Evolutionary conservation across 2,329 filamentous ascomycete species (phyloP), one percentile per base, ranked within the genome.

Genomic region (Stagonosporopsis chrysanthemi): DNA sequence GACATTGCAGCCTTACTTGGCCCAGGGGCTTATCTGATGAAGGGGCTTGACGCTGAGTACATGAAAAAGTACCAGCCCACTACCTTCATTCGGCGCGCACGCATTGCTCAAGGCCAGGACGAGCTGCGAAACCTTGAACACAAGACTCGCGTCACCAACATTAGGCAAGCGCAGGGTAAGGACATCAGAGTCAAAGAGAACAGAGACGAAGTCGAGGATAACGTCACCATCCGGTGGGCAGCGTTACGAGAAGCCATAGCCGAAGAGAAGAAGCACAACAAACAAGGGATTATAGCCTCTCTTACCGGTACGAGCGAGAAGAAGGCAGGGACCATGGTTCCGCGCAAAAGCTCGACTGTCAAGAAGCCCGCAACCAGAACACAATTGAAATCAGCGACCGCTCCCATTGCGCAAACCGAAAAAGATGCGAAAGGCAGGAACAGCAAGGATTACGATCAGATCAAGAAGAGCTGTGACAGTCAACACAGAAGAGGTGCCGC

Each of bases 41-140:
- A 90, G 67, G 88, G 88, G 0, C 69, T 88, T 0, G 81, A 85
- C 29, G 88, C 88, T 63, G 84, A 90, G 68, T 73, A 81, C 1
- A 78, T 82, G 59, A 82, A 86, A 33, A 74, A 78, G 9, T 80
- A 80, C 52, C 82, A 83, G 59, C 85, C 86, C 0, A 78, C 81
- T 1, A 78, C 78, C 22, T 82, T 82, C 52, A 76, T 89, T 14
- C 81, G 86, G 0, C 80, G 81, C 23, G 85, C 84, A 1, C 81
- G 86, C 4, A 87, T 89, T 24, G 72, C 81, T 0, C 85, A 89
- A 66, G 86, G 85, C 1, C 81, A 69, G 23, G 52, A 66, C 7
- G 74, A 76, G 39, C 43, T 73, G 1, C 62, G 58, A 1, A 58
- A 59, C 26, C 59, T 76, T 6, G 65, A 63, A 9, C 39, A 55